Conservation (phyloP, 2,329 filamentous ascomycete species). For the Penicillium sp. region DNA sequence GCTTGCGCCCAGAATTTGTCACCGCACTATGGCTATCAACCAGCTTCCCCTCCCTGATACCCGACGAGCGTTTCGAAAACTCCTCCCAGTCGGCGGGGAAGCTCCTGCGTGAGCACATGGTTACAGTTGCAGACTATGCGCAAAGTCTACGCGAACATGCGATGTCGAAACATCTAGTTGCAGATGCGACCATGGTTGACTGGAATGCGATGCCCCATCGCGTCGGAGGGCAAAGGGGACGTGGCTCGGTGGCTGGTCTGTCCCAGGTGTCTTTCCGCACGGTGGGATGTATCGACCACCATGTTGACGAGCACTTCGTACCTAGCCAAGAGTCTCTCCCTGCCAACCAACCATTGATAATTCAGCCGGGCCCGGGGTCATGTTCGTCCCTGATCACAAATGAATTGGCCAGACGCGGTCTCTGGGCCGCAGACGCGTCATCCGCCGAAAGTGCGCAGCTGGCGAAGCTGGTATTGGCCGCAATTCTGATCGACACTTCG, state of each 20-base stretch:
- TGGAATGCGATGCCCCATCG: conserved; percentile 46
- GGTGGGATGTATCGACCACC: conserved; percentile 60
- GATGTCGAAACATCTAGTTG: conserved; percentile 4
- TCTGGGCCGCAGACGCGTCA: conserved; percentile 33
- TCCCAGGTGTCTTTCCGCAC: conserved; percentile 45
- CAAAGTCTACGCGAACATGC: conserved; percentile 17
- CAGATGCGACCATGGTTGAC: conserved; percentile 42
- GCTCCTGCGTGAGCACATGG: conserved; percentile 34
- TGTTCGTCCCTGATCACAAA: conserved; percentile 58
- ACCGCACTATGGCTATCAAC: conserved; percentile 54
- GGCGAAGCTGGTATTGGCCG: conserved; percentile 40
- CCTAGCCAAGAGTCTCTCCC: conserved; percentile 37
- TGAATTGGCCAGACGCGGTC: conserved; percentile 47
- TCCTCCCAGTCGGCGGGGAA: conserved; percentile 23
- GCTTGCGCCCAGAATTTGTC: conserved; percentile 58
- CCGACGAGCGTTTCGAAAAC: conserved; percentile 24
- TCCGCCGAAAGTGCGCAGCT: conserved; percentile 40
- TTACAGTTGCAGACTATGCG: conserved; percentile 43
- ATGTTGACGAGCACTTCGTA: conserved; percentile 57
- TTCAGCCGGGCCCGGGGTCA: conserved; percentile 56
- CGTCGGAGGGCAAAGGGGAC: conserved; percentile 46
- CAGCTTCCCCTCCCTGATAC: conserved; percentile 16
- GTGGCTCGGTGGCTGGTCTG: conserved; percentile 49
- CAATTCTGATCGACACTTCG: conserved; percentile 46
- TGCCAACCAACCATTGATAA: conserved; percentile 48